Base-by-base conservation (phyloP, 2,329 filamentous ascomycete genomes). In the Trichoderma afroharzianum region DNA sequence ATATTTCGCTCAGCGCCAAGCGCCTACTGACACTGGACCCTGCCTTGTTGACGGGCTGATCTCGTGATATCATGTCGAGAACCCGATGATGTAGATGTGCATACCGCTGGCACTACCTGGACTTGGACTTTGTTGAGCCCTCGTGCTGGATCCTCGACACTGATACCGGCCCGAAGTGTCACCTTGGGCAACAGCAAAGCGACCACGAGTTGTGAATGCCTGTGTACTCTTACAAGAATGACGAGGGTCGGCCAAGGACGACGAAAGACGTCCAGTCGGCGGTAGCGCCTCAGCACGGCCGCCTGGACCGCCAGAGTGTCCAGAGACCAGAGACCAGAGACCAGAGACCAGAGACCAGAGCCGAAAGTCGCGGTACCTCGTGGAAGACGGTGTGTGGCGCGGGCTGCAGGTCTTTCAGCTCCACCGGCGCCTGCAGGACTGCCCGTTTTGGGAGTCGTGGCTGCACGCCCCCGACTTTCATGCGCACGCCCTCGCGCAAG, bases 361-460 rank as follows among this genome's bases (percentile, higher is more conserved):
- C 43, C 47, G 66, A 63, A 64, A 58, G 71, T 70, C 61, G 47
- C 58, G 66, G 71, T 72, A 72, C 71, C 21, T 70, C 33, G 12
- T 63, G 32, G 55, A 59, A 57, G 63, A 61, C 62, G 57, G 71
- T 70, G 71, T 72, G 70, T 70, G 71, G 71, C 71, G 71, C 71
- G 71, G 71, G 24, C 71, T 72, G 71, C 66, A 70, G 71, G 53
- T 67, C 50, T 72, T 70, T 72, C 71, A 72, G 71, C 71, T 72
- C 64, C 70, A 69, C 70, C 57, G 30, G 43, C 63, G 70, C 43
- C 64, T 72, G 43, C 64, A 69, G 64, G 63, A 62, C 64, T 72
- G 33, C 69, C 69, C 63, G 39, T 71, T 71, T 71, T 53, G 43
- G 61, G 61, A 24, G 59, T 61, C 21, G 55, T 70, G 68, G 47